Evolutionary conservation across 495 filamentous ascomycete genomes (phyloP).

Genomic region (Trichoderma asperelloides): DNA sequence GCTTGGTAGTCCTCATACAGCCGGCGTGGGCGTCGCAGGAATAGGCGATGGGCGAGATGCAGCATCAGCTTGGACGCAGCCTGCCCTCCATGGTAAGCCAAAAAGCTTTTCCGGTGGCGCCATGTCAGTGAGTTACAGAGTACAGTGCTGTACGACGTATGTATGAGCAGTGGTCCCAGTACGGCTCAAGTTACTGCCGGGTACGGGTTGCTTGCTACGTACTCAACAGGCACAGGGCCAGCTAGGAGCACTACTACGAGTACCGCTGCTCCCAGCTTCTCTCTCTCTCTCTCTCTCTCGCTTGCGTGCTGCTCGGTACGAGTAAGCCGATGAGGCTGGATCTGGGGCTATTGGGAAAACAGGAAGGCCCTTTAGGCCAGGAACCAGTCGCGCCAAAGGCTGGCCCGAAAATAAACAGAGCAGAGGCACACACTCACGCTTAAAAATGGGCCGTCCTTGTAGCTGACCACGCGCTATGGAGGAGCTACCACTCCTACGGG

Average conservation of each 20-base stretch:
- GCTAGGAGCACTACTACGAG: background rate
- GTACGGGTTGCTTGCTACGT: background rate
- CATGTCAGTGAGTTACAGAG: background rate
- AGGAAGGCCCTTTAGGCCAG: background rate
- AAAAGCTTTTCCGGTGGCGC: background rate
- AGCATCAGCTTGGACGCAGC: conserved; percentile 1
- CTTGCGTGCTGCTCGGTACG: background rate
- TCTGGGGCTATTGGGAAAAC: background rate
- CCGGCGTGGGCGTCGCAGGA: background rate
- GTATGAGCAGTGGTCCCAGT: background rate
- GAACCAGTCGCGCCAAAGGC: background rate
- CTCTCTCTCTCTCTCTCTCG: background rate
- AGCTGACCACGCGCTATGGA: background rate
- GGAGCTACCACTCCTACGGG: background rate
- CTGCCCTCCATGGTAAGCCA: conserved; percentile 5
- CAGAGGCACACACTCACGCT: background rate
- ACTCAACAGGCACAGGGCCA: background rate
- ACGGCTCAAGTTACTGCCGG: background rate
- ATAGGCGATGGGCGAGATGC: conserved; percentile 1
- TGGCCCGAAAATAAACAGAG: background rate
- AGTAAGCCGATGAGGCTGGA: background rate
- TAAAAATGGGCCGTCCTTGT: background rate
- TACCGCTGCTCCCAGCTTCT: background rate
- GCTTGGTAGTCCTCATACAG: background rate
- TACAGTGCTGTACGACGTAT: background rate